Base-by-base conservation (phyloP, 768 basidiomycete genomes). In the Inosperma sp. region DNA sequence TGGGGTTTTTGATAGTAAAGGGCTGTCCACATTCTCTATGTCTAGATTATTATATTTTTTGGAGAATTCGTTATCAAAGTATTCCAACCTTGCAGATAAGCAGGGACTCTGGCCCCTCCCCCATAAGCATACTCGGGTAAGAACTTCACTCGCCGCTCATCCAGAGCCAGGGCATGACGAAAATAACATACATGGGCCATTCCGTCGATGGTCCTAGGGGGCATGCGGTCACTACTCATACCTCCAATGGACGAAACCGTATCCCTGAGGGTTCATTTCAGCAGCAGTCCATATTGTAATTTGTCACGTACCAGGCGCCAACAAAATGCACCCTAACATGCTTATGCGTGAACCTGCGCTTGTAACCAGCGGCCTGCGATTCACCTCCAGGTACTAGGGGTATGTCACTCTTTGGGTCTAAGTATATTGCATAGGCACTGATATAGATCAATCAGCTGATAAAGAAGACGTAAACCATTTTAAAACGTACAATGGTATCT, bases 301-400 rank as follows among this genome's bases (percentile, higher is more conserved):
- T 4, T n/a, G 17, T 14, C 10, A 14, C 17, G 5, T 43, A 51
- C 49, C 49, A 51, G 16, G 41, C 49, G 23, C 49, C 49, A 0
- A 76, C 57, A 30, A 77, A 76, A 57, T 76, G 72, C 1, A 75
- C 66, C 16, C 57, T 57, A 23, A 70, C 67, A 23, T 59, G 19
- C 25, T 29, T 35, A 17, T 48, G 49, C 30, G 70, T 71, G 42
- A 73, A 74, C 3, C 71, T 66, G 23, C 56, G 48, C 33, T 65
- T 71, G 56, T 74, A 74, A 14, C 29, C 36, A 13, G 22, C 21
- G n/a, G 48, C 25, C 8, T 21, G 19, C 31, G 34, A 21, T 5
- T 4, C 8, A 2, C 12, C 17, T n/a, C n/a, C n/a, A n/a, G n/a
- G n/a, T n/a, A n/a, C n/a, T n/a, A n/a, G n/a, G n/a, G n/a, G n/a